These are phyloP conservation scores for Polygonum aviculare DNA, from an alignment of 148 eudicot genomes.

Conservation along the genomic window DNA sequence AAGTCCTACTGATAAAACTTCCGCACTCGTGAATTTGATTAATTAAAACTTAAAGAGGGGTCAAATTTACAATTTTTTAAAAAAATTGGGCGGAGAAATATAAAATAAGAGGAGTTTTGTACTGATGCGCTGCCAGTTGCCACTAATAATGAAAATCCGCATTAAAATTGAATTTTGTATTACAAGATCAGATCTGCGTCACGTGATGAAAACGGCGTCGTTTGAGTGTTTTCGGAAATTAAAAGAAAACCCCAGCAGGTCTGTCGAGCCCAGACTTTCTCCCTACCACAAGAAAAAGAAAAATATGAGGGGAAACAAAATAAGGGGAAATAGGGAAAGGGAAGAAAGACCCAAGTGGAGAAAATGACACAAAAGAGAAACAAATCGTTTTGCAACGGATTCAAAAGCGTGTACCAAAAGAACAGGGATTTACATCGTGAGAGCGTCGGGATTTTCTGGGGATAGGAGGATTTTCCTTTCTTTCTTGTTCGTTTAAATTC, in stretches of 20 bases:
- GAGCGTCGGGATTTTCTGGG: background rate
- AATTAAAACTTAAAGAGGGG: background rate
- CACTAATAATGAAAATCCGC: background rate
- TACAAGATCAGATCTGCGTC: slow-evolving; percentile 2
- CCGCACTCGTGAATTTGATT: slow-evolving; percentile 2
- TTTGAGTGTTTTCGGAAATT: background rate
- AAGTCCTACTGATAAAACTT: background rate
- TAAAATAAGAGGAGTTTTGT: background rate
- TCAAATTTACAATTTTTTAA: background rate
- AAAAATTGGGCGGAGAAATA: background rate
- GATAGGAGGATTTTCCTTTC: background rate
- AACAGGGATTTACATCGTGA: background rate
- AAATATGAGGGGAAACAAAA: background rate
- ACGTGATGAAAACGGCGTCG: slow-evolving; percentile 5
- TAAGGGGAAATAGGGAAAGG: background rate
- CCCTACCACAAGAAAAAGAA: background rate
- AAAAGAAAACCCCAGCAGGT: background rate
- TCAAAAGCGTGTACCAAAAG: background rate
- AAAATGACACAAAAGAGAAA: slow-evolving; percentile 7
- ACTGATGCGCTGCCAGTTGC: background rate
- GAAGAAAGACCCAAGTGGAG: background rate
- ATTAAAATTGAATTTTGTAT: background rate
- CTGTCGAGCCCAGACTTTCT: no score
- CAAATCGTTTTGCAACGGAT: background rate
- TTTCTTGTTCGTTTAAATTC: background rate